Percentiles rank a stretch among this genome's conserved stretches.
Evolutionary conservation across 2,329 filamentous ascomycete genomes (phyloP).

Genomic region (Xylariales sp.): DNA sequence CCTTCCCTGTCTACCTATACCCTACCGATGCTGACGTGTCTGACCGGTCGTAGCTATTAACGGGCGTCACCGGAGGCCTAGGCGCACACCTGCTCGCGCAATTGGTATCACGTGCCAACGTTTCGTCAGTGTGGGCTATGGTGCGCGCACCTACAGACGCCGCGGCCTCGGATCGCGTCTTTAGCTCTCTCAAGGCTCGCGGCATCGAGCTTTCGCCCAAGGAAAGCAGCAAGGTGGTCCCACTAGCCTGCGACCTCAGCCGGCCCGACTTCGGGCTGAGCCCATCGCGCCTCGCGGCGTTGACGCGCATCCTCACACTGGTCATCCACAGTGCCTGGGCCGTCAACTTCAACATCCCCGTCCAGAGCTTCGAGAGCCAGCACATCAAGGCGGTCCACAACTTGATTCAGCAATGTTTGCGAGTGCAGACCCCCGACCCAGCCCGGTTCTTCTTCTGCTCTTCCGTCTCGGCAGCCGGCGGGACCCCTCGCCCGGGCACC

Average conservation of each 20-base stretch:
- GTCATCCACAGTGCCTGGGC: slow-evolving; percentile 65
- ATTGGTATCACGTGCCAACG: slow-evolving; percentile 66
- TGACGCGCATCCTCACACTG: slow-evolving; percentile 52
- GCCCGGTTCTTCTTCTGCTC: slow-evolving; percentile 59
- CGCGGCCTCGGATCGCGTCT: slow-evolving; percentile 48
- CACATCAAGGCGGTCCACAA: slow-evolving; percentile 60
- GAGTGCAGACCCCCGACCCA: slow-evolving; percentile 48
- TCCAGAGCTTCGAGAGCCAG: slow-evolving; percentile 59
- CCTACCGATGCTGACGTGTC: slow-evolving; percentile 10
- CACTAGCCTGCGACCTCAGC: slow-evolving; percentile 56
- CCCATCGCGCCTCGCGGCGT: slow-evolving; percentile 41
- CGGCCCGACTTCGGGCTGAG: slow-evolving; percentile 55
- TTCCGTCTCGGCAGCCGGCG: slow-evolving; percentile 56
- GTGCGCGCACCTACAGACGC: slow-evolving; percentile 57
- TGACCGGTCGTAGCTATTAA: slow-evolving; percentile 57
- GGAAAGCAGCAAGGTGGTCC: slow-evolving; percentile 49
- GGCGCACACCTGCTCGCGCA: slow-evolving; percentile 69
- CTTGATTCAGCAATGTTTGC: slow-evolving; percentile 56
- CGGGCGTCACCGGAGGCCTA: slow-evolving; percentile 70
- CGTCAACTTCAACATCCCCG: slow-evolving; percentile 65
- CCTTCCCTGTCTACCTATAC: slow-evolving; percentile 1
- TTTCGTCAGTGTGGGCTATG: slow-evolving; percentile 63
- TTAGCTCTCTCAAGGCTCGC: slow-evolving; percentile 48
- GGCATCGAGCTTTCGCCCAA: slow-evolving; percentile 51
- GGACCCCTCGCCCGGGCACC: slow-evolving; percentile 52